Conservation (phyloP, 768 basidiomycete species). For the Boletus sensibilis region DNA sequence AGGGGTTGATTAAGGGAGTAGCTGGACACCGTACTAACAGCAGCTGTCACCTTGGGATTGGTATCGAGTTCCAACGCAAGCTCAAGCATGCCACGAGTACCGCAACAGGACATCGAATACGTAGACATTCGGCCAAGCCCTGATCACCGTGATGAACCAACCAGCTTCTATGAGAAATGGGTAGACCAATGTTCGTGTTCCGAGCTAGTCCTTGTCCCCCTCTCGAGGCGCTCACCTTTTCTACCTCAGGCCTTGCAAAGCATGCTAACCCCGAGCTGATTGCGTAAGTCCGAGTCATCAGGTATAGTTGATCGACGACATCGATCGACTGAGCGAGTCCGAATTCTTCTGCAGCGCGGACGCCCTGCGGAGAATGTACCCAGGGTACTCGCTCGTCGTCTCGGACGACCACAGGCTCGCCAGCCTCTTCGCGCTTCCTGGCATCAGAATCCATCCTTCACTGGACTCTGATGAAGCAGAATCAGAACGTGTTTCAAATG, state of each 20-base stretch:
- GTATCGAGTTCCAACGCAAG: neutral
- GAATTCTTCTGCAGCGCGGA: constrained; percentile 36
- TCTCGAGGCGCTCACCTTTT: constrained; percentile 4
- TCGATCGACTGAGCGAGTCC: constrained; percentile 1
- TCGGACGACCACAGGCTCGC: constrained; percentile 47
- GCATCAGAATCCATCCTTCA: constrained; percentile 42
- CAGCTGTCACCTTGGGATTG: neutral
- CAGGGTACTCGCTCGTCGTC: constrained; percentile 57
- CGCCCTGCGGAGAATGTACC: constrained; percentile 56
- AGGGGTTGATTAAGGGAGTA: too few species aligned
- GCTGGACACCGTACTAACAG: too few species aligned
- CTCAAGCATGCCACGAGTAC: constrained; percentile 12
- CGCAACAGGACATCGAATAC: constrained; percentile 25
- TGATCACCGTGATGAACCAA: constrained; percentile 12
- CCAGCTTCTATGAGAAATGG: constrained; percentile 53
- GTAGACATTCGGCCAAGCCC: constrained; percentile 18
- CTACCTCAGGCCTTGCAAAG: constrained; percentile 49
- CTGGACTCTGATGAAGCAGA: constrained; percentile 48
- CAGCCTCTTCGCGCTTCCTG: constrained; percentile 53
- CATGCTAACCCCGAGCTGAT: constrained; percentile 44
- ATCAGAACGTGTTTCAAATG: constrained; percentile 47
- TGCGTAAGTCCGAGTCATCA: constrained; percentile 43
- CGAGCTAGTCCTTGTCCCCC: neutral
- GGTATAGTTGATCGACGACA: neutral
- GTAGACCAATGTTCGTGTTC: constrained; percentile 44